Conservation (phyloP, 75 land plant species). For the Chamaecyparis obtusa region DNA sequence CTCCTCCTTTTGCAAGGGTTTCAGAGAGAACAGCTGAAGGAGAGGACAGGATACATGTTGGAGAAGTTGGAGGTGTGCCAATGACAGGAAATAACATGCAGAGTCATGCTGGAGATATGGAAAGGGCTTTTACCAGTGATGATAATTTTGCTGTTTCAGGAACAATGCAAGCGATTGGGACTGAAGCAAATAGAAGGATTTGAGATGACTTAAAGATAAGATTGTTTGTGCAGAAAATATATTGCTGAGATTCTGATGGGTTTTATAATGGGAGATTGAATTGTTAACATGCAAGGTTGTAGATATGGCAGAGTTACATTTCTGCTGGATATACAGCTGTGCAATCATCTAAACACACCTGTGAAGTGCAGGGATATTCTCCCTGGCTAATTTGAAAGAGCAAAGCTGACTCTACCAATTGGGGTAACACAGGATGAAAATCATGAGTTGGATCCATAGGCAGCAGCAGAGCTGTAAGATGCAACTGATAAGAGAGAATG, state of each 20-base stretch:
- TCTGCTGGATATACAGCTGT: background rate
- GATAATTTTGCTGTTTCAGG: slow-evolving; percentile 7
- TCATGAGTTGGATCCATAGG: background rate
- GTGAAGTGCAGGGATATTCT: background rate
- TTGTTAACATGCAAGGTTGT: background rate
- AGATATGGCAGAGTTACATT: background rate
- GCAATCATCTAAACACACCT: background rate
- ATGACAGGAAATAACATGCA: background rate
- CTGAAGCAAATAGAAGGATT: background rate
- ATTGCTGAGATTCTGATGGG: background rate
- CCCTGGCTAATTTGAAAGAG: background rate
- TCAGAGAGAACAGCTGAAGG: slow-evolving; percentile 1
- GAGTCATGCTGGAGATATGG: background rate
- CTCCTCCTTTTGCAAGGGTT: background rate
- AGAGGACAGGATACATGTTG: background rate
- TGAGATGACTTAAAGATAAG: background rate
- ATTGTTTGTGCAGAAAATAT: background rate
- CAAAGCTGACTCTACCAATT: background rate
- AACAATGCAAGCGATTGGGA: slow-evolving; percentile 1
- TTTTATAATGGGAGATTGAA: background rate
- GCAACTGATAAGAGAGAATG: background rate
- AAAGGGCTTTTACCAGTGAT: slow-evolving; percentile 5
- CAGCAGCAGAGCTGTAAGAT: background rate
- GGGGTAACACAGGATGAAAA: background rate
- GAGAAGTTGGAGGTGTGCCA: background rate